Evolutionary conservation across 2,329 filamentous ascomycete species (phyloP).

Genomic region (Cladophialophora yegresii): DNA sequence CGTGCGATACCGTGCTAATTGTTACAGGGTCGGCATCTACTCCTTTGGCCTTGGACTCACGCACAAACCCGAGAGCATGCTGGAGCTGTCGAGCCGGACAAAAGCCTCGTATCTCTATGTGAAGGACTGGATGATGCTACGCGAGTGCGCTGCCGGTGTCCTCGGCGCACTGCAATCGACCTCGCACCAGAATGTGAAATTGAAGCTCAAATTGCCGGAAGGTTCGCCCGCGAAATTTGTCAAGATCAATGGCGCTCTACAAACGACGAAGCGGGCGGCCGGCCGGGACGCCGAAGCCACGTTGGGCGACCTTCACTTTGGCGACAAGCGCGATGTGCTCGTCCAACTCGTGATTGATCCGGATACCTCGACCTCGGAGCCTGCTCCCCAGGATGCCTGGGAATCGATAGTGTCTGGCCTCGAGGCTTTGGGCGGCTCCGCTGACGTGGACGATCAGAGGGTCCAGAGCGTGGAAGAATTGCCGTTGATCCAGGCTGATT

Average conservation of each 20-base stretch:
- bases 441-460: slow-evolving; percentile 83
- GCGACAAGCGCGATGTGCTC: slow-evolving; percentile 90
- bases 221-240: slow-evolving; percentile 97
- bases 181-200: slow-evolving; percentile 97
- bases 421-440: slow-evolving; percentile 84
- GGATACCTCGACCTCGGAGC: slow-evolving; percentile 78
- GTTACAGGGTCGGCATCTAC: slow-evolving; percentile 78
- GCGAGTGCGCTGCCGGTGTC: slow-evolving; percentile 92
- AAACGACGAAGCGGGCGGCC: slow-evolving; percentile 93
- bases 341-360: slow-evolving; percentile 92
- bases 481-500: slow-evolving; percentile 89
- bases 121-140: slow-evolving; percentile 99
- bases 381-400: slow-evolving; percentile 90
- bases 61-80: slow-evolving; percentile 98
- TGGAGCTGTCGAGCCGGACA: slow-evolving; percentile 89
- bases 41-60: slow-evolving; percentile 95
- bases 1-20: slow-evolving; percentile 35
- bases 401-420: slow-evolving; percentile 94
- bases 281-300: slow-evolving; percentile 92
- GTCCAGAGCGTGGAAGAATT: slow-evolving; percentile 88
- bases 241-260: slow-evolving; percentile 94
- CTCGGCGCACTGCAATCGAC: slow-evolving; percentile 87
- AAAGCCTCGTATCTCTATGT: slow-evolving; percentile 98
- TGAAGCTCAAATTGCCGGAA: slow-evolving; percentile 90
- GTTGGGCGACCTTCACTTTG: slow-evolving; percentile 88